Conservation (phyloP, 1,139 yeast species). For the Geotrichum citri-aurantii region DNA sequence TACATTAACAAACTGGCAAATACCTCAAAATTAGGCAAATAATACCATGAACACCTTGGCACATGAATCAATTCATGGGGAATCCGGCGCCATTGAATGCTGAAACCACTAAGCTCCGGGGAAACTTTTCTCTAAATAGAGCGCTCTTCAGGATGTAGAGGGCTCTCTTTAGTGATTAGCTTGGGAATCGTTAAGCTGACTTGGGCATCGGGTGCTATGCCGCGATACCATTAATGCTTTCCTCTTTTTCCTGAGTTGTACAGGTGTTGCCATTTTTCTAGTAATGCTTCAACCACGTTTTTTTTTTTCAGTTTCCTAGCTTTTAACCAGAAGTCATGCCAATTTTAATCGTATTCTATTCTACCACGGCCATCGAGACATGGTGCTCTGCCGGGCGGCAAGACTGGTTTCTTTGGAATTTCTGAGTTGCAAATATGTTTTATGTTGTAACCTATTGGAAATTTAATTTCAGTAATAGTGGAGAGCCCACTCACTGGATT, state of each 20-base stretch:
- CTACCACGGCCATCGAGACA: neutral
- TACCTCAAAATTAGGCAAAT: no score
- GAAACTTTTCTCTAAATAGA: no score
- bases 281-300: neutral
- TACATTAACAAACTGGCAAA: no score
- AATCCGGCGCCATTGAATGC: no score
- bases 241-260: neutral
- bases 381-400: neutral
- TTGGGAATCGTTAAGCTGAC: neutral
- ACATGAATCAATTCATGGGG: no score
- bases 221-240: neutral
- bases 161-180: neutral
- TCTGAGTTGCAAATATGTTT: no score
- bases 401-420: no score
- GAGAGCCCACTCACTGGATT: neutral
- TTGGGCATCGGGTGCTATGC: neutral
- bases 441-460: neutral
- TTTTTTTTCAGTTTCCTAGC: neutral
- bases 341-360: neutral
- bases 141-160: no score
- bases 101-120: no score
- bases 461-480: neutral
- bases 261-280: neutral
- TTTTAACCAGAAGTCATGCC: neutral
- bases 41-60: no score